Conservation (phyloP, 345 rosid genomes). For the Gossypium sturtianum region DNA sequence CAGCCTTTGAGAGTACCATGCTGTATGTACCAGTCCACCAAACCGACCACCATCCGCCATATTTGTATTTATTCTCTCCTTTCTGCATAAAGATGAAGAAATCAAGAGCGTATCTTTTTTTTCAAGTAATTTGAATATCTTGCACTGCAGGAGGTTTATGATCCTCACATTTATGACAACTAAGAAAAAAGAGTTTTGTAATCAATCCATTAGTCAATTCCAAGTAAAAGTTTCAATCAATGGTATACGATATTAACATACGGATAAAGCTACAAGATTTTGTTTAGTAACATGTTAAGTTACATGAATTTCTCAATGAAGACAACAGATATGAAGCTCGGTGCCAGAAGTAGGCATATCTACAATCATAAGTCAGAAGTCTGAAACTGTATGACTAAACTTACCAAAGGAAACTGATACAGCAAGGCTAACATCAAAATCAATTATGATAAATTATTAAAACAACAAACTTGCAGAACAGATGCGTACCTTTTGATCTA, state of each 20-base stretch:
- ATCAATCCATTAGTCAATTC: background rate
- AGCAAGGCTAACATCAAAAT: background rate
- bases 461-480: background rate
- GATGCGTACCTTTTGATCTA: slow-evolving; percentile 50
- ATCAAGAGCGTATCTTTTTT: background rate
- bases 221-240: background rate
- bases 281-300: too few species aligned
- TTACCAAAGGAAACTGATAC: background rate
- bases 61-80: slow-evolving; percentile 43
- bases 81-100: slow-evolving; percentile 39
- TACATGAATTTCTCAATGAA: too few species aligned
- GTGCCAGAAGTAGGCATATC: background rate
- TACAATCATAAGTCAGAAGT: background rate
- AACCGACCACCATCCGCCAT: slow-evolving; percentile 99
- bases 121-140: background rate
- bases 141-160: background rate
- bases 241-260: too few species aligned
- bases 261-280: too few species aligned
- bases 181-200: background rate
- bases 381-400: background rate
- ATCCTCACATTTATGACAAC: background rate
- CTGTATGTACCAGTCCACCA: slow-evolving; percentile 98
- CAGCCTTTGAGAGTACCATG: slow-evolving; percentile 94
- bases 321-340: too few species aligned
- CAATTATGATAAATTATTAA: background rate